Base-by-base conservation (phyloP, 2,329 filamentous ascomycete species). In the Ophiocordyceps robertsii region DNA sequence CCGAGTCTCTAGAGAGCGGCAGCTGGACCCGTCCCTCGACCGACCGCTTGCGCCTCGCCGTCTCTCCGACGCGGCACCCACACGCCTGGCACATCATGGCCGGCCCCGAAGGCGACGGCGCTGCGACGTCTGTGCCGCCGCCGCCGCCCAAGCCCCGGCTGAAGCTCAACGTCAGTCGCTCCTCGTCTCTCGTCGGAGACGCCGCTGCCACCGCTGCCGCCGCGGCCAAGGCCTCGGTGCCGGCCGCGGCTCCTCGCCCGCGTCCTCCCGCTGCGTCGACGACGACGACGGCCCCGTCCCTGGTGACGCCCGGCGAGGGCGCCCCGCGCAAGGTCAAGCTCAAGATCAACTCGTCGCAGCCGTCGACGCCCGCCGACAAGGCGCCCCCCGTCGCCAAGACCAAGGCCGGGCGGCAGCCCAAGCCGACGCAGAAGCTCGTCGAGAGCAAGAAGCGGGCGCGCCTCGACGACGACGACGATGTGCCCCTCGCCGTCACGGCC, bases 381-480 rank as follows among this genome's bases (percentile, higher is more conserved):
- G 37, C 31, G 4, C 40, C 43, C 3, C 31, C 44, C 5, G 24
- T 41, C 37, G 50, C 55, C 37, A 79, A 72, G 55, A 78, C 74
- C 3, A 81, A 82, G 53, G 72, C 75, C 13, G 76, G 75, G 12
- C 63, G 76, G 37, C 66, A 73, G 24, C 64, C 73, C 13, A 81
- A 77, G 49, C 76, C 77, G 6, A 76, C 72, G 9, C 67, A 72
- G 39, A 76, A 75, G 52, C 58, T 73, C 39, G 59, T 72, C 41
- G 70, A 74, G 46, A 69, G 68, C 46, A 80, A 78, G 62, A 82
- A 82, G 63, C 72, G 75, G 32, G 60, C 65, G n/a, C 69, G 71
- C 47, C 70, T 75, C 37, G 71, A 76, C 31, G 70, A 73, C 14
- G 70, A 71, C 37, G 72, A 76, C 31, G 71, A 72, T 32, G 55